Evolutionary conservation across 345 rosid species (phyloP), one percentile per base, ranked within the genome.

Genomic region (Cardamine occulta): DNA sequence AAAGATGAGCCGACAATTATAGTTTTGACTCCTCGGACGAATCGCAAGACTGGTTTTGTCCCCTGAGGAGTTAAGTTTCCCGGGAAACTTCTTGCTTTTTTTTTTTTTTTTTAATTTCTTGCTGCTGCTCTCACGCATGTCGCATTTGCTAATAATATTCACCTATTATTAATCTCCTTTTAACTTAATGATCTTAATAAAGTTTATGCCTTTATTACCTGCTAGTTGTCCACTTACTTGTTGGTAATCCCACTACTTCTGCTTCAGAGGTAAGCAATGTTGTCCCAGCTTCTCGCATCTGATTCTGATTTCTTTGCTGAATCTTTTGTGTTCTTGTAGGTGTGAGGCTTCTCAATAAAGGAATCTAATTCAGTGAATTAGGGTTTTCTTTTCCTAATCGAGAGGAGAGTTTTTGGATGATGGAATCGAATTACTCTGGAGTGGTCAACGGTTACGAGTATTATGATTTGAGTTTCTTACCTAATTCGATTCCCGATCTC

Each of bases 391-490:
- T 5, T 5, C 1, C 31, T 29, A 35, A 8, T 35, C 39, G 32
- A 29, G 10, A 19, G 13, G 14, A 54, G 66, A 7, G 28, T 40
- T 51, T 54, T 24, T 64, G 52, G 55, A 31, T 73, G 58, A 78
- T 72, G 78, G 78, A 73, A 42, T 59, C 74, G 74, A 78, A 53
- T 15, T 52, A 39, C 45, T 66, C 77, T 5, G 10, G 57, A 2
- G 1, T 73, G 40, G 77, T 77, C 72, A 77, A 77, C 80, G 80
- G 77, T 40, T 72, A 12, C 13, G 76, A 78, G 62, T 71, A 59
- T 55, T 78, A 78, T 62, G 77, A 78, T 78, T 68, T 52, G 10
- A 21, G 72, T 51, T 72, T 78, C 52, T 32, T 72, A 49, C 77
- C 77, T 32, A 78, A 59, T 14, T 63, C 28, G 3, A 15, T 15